Percentiles rank a stretch among this genome's conserved stretches.
Conservation (phyloP, 2,329 filamentous ascomycete genomes). For the Arachnomyces sp. region DNA sequence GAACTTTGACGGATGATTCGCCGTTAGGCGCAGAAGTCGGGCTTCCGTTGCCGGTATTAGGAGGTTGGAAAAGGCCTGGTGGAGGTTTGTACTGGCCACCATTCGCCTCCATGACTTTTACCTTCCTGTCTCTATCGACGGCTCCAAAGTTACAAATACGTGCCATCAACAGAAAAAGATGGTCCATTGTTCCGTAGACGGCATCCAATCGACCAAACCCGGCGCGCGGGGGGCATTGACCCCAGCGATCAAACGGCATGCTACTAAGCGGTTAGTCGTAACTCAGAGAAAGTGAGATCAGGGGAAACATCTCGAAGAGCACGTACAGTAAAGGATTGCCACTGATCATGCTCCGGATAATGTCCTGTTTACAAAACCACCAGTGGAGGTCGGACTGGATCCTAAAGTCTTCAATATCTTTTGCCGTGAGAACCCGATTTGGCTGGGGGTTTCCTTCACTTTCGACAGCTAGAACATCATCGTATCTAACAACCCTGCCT, state of each 20-base stretch:
- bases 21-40: slow-evolving; percentile 13
- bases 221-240: slow-evolving; percentile 78
- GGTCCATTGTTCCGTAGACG: slow-evolving; percentile 81
- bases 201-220: slow-evolving; percentile 69
- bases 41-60: too few species aligned
- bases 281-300: background rate
- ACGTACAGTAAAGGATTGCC: slow-evolving; percentile 78
- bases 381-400: slow-evolving; percentile 80
- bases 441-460: slow-evolving; percentile 13
- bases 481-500: slow-evolving; percentile 51
- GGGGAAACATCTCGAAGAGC: background rate
- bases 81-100: slow-evolving; percentile 50
- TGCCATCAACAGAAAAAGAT: slow-evolving; percentile 72
- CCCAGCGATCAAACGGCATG: slow-evolving; percentile 71
- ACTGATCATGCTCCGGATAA: slow-evolving; percentile 81
- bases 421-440: slow-evolving; percentile 33
- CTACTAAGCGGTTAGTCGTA: slow-evolving; percentile 39
- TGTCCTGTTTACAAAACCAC: slow-evolving; percentile 94
- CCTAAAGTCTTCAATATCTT: slow-evolving; percentile 71
- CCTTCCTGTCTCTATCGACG: slow-evolving; percentile 69
- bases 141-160: slow-evolving; percentile 71
- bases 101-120: slow-evolving; percentile 54
- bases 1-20: slow-evolving; percentile 17
- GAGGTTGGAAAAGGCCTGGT: slow-evolving; percentile 38
- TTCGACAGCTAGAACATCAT: slow-evolving; percentile 47